phyloP scores from a whole-genome alignment of 495 filamentous ascomycete species.

The Antarctomyces pellizariae region DNA sequence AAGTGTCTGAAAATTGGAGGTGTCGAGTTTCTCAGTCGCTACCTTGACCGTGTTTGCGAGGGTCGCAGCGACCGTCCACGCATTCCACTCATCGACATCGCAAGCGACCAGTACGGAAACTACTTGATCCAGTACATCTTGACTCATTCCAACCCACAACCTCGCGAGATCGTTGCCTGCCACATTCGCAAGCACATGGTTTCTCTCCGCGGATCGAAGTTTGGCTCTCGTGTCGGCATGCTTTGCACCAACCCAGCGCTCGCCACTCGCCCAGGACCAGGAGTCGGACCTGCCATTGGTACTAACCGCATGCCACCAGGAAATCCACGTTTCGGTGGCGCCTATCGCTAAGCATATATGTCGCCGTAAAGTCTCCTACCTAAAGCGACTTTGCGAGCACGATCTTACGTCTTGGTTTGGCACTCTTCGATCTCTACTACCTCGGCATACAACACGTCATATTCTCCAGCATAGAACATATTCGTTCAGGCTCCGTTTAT shows the following conservation, averaged over 20 bases:
- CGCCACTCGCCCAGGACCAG: constrained; percentile 65
- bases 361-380: constrained; percentile 7
- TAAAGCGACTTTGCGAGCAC: constrained; percentile 3
- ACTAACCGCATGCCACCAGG: constrained; percentile 30
- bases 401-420: constrained; percentile 8
- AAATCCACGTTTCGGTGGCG: constrained; percentile 21
- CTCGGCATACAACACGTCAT: constrained; percentile 6
- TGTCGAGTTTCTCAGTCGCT: constrained; percentile 72
- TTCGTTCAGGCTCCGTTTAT: constrained; percentile 9
- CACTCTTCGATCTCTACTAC: constrained; percentile 7
- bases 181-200: constrained; percentile 99
- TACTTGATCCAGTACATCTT: constrained; percentile 95
- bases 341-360: constrained; percentile 24
- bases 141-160: constrained; percentile 60
- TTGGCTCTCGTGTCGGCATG: constrained; percentile 94
- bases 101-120: constrained; percentile 95
- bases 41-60: constrained; percentile 83
- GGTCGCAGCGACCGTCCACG: constrained; percentile 75
- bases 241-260: constrained; percentile 87
- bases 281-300: constrained; percentile 37
- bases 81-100: constrained; percentile 94
- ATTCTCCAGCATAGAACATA: constrained; percentile 8
- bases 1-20: constrained; percentile 97
- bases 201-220: constrained; percentile 91
- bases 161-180: constrained; percentile 75